A percentile compares a stretch with the other conserved stretches of the same genome.
Conservation (phyloP, 1,284 basidiomycete genomes). For the Taiwanofungus camphoratus region DNA sequence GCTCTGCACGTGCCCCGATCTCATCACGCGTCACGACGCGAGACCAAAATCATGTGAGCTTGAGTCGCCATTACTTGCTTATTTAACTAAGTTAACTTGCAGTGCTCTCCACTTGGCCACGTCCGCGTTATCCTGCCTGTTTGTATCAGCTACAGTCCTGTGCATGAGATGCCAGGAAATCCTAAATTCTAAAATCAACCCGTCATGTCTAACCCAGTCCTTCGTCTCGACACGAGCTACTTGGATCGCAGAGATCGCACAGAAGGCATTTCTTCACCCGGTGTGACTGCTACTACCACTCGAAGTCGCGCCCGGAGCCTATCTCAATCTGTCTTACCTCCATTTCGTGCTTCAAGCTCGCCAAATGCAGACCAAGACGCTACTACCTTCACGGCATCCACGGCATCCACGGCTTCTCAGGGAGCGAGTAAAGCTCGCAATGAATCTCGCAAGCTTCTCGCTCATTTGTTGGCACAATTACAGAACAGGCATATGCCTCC, state of each 20-base stretch:
- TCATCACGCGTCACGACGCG: too few relatives aligned
- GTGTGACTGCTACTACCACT: conserved; percentile 7
- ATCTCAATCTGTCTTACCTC: conserved; percentile 26
- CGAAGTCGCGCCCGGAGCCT: conserved; percentile 24
- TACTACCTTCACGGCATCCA: conserved; percentile 9
- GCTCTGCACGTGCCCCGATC: too few relatives aligned
- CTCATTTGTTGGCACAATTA: conserved; percentile 53
- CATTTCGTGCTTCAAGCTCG: conserved; percentile 29
- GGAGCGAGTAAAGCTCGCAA: conserved; percentile 37
- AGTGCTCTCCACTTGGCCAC: too few relatives aligned
- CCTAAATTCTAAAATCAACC: not conserved
- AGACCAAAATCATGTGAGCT: too few relatives aligned
- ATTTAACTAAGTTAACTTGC: too few relatives aligned
- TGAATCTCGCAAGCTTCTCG: conserved; percentile 55
- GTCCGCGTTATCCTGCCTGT: too few relatives aligned
- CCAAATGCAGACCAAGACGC: conserved; percentile 24
- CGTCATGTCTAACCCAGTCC: conserved; percentile 13
- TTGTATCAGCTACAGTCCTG: not conserved
- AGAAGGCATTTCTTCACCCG: conserved; percentile 8
- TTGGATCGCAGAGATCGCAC: not conserved
- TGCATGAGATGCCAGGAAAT: not conserved
- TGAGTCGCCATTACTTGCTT: too few relatives aligned
- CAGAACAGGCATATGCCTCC: conserved; percentile 48
- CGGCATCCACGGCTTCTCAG: conserved; percentile 15
- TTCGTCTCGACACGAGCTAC: conserved; percentile 24